phyloP scores from a whole-genome alignment of 768 basidiomycete species.

The Royoungia palumana region DNA sequence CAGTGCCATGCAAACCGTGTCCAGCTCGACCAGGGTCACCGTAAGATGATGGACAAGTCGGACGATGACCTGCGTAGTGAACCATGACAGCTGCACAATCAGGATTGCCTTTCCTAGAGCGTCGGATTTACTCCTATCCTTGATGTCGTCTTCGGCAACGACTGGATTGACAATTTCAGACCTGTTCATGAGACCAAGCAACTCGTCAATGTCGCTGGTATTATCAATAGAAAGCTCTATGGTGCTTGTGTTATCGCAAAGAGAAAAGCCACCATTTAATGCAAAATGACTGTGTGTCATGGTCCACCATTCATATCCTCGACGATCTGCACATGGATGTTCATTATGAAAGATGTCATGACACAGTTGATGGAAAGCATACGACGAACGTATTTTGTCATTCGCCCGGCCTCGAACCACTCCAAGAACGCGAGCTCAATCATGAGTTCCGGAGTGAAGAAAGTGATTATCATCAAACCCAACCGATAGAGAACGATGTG shows the following conservation, averaged over 20 bases:
- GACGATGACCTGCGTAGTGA: not conserved
- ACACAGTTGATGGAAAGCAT: not conserved
- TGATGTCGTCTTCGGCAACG: not conserved
- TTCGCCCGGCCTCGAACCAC: not conserved
- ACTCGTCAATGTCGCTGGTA: too few species aligned
- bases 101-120: not conserved
- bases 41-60: not conserved
- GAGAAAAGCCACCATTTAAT: not conserved
- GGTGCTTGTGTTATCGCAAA: not conserved
- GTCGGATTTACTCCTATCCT: not conserved
- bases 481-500: not conserved
- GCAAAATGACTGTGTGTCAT: not conserved
- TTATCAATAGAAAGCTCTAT: not conserved
- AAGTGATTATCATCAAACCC: not conserved
- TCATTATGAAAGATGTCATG: not conserved
- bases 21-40: not conserved
- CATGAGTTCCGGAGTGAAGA: not conserved
- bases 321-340: not conserved
- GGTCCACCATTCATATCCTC: too few species aligned
- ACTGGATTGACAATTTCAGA: not conserved
- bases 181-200: not conserved
- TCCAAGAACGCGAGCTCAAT: not conserved
- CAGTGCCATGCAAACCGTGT: not conserved
- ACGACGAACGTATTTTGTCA: not conserved
- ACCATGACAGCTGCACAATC: not conserved